Percentiles rank a stretch among this genome's conserved stretches.
Evolutionary conservation across 2,329 filamentous ascomycete genomes (phyloP).

Genomic region (Aschersonia sp.): DNA sequence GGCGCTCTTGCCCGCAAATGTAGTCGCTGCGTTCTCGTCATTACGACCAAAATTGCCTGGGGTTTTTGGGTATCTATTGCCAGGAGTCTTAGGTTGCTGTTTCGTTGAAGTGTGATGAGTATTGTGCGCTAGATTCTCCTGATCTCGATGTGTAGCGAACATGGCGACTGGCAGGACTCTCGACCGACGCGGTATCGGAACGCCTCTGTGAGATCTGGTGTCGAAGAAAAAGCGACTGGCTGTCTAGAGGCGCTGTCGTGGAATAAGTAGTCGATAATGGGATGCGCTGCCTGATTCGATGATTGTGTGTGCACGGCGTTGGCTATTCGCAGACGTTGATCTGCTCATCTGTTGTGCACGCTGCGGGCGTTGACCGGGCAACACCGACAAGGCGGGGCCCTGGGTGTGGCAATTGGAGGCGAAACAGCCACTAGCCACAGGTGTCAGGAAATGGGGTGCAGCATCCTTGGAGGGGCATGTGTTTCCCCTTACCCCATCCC

Average conservation of each 20-base stretch:
- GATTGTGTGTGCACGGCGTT: background rate
- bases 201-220: background rate
- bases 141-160: conserved; percentile 66
- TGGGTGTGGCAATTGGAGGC: background rate
- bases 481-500: conserved; percentile 15
- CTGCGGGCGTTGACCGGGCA: conserved; percentile 12
- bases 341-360: background rate
- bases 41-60: conserved; percentile 65
- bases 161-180: conserved; percentile 26
- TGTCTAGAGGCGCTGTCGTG: no score
- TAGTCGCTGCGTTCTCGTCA: conserved; percentile 58
- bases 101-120: conserved; percentile 67
- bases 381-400: conserved; percentile 7
- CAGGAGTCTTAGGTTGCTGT: conserved; percentile 70
- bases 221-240: background rate
- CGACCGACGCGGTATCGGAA: background rate
- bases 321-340: background rate
- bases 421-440: conserved; percentile 15
- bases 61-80: conserved; percentile 62
- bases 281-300: background rate
- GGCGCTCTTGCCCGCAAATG: conserved; percentile 23
- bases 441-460: conserved; percentile 2
- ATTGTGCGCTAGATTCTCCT: conserved; percentile 72
- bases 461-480: conserved; percentile 17
- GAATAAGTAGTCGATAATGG: no score